Evolutionary conservation across 306 rosid species (phyloP).

Genomic region (Glycine latifolia): DNA sequence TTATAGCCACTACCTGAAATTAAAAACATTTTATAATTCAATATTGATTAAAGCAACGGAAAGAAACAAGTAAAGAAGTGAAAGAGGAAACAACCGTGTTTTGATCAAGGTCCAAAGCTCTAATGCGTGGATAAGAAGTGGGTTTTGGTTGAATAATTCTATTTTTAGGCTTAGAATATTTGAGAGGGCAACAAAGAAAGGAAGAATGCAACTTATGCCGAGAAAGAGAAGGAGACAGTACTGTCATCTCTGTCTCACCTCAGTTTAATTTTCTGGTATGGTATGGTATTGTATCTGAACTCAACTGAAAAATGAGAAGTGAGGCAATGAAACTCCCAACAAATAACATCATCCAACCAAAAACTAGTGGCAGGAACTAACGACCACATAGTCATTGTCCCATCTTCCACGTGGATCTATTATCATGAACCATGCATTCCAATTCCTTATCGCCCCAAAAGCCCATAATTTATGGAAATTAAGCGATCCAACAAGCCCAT

Average conservation of each 20-base stretch:
- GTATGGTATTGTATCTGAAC: not conserved
- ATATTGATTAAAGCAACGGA: not conserved
- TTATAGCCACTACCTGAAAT: conserved; percentile 77
- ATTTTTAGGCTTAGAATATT: conserved; percentile 47
- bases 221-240: conserved; percentile 59
- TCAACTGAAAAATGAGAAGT: conserved; percentile 32
- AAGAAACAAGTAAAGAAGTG: too few relatives aligned
- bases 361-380: conserved; percentile 18
- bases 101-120: conserved; percentile 90
- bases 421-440: not conserved
- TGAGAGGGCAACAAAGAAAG: conserved; percentile 71
- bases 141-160: conserved; percentile 58
- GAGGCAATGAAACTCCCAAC: conserved; percentile 7
- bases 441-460: not conserved
- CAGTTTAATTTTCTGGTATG: not conserved
- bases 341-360: conserved; percentile 28
- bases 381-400: conserved; percentile 44
- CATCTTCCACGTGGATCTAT: conserved; percentile 44
- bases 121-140: conserved; percentile 71
- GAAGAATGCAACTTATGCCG: conserved; percentile 68
- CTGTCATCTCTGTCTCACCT: conserved; percentile 65
- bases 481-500: not conserved
- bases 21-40: not conserved
- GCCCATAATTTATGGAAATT: not conserved
- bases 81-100: conserved; percentile 67